Evolutionary conservation across 1,139 yeast genomes (phyloP).

Genomic region (Meyerozyma sp.): DNA sequence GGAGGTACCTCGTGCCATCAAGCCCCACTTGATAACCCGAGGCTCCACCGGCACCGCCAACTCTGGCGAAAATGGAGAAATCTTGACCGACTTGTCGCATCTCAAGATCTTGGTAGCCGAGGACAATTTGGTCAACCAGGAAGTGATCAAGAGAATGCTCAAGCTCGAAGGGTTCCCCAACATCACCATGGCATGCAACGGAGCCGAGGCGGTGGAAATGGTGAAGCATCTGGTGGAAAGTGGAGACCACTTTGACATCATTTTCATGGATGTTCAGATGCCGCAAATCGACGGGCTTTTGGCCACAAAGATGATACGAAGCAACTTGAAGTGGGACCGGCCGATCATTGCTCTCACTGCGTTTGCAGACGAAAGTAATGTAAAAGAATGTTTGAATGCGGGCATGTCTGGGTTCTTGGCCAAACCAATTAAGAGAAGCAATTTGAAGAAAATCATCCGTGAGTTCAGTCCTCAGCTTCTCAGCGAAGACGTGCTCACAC

Average conservation of each 20-base stretch:
- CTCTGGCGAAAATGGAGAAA: constrained; percentile 21
- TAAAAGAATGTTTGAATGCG: constrained; percentile 65
- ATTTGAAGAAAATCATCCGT: constrained; percentile 48
- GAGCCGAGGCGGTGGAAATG: constrained; percentile 75
- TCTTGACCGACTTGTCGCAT: constrained; percentile 29
- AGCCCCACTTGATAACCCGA: constrained; percentile 42
- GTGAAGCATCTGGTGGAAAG: constrained; percentile 47
- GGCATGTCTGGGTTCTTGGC: constrained; percentile 89
- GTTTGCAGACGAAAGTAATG: constrained; percentile 84
- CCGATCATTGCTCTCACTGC: constrained; percentile 95
- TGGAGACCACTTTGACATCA: constrained; percentile 50
- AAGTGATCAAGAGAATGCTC: constrained; percentile 82
- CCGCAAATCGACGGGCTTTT: constrained; percentile 84
- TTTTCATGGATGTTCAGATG: constrained; percentile 97
- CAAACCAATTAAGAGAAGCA: constrained; percentile 76
- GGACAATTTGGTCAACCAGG: constrained; percentile 87
- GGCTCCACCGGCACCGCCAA: constrained; percentile 58
- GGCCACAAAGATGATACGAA: constrained; percentile 72
- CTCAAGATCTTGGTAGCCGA: constrained; percentile 82
- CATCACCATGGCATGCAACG: constrained; percentile 78
- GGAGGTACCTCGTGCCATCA: constrained; percentile 23
- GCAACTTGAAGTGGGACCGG: constrained; percentile 53
- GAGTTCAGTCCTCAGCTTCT: constrained; percentile 36
- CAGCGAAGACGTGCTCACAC: constrained; percentile 11
- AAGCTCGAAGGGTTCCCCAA: constrained; percentile 69